Evolutionary conservation across 2,329 filamentous ascomycete genomes (phyloP).

Genomic region (Hypomyces perniciosus): DNA sequence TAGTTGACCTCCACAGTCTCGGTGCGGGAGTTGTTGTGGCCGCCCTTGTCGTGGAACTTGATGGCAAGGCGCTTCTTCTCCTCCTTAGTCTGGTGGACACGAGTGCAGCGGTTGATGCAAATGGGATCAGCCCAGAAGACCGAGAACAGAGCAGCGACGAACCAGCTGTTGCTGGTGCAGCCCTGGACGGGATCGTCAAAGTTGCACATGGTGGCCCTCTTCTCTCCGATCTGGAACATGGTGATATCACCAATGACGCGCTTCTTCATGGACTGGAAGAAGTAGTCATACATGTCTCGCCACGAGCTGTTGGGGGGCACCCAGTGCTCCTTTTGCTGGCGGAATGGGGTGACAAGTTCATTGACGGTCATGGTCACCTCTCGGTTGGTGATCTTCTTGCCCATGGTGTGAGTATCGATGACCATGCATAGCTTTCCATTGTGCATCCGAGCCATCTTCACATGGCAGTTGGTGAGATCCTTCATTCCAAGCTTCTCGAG

Average conservation of each 20-base stretch:
- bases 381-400: conserved; percentile 32
- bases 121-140: conserved; percentile 39
- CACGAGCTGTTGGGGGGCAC: conserved; percentile 35
- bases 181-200: conserved; percentile 41
- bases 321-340: conserved; percentile 27
- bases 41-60: conserved; percentile 40
- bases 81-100: conserved; percentile 19
- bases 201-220: conserved; percentile 16
- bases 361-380: conserved; percentile 36
- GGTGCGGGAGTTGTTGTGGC: conserved; percentile 34
- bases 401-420: conserved; percentile 29
- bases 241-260: conserved; percentile 28
- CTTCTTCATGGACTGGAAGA: conserved; percentile 27
- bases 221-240: conserved; percentile 22
- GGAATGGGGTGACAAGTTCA: conserved; percentile 35
- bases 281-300: conserved; percentile 33
- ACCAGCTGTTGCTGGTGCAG: conserved; percentile 36
- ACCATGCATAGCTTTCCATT: conserved; percentile 40
- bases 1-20: conserved; percentile 37
- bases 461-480: conserved; percentile 28
- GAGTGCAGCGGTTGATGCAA: conserved; percentile 34
- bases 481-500: conserved; percentile 36
- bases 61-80: conserved; percentile 26
- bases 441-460: conserved; percentile 36
- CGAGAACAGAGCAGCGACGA: conserved; percentile 39